phyloP scores from a whole-genome alignment of 805 yeast genomes.

The Ogataea nonfermentans region DNA sequence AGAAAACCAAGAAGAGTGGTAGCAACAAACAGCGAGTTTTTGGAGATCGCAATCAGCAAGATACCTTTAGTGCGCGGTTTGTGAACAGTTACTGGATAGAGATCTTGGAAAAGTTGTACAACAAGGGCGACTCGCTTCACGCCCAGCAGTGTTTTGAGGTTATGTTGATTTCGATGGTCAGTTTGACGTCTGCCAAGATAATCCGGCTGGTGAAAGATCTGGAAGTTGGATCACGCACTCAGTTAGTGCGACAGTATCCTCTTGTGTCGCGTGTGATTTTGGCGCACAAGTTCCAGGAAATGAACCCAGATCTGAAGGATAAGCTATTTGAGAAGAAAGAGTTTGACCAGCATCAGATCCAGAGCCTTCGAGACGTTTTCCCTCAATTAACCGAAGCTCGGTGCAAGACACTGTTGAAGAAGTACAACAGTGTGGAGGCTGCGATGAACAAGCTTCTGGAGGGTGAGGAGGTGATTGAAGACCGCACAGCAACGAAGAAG shows the following conservation, averaged over 20 bases:
- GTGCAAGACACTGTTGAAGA: slow-evolving; percentile 47
- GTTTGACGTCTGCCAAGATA: slow-evolving; percentile 44
- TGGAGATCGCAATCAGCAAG: background rate
- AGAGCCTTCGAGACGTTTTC: slow-evolving; percentile 54
- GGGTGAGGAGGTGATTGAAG: slow-evolving; percentile 46
- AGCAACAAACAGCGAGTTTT: slow-evolving; percentile 5
- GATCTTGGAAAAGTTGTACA: slow-evolving; percentile 54
- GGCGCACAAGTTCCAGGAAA: slow-evolving; percentile 43
- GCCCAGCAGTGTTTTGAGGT: slow-evolving; percentile 45
- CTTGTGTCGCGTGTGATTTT: slow-evolving; percentile 53
- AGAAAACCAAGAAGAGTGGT: slow-evolving; percentile 22
- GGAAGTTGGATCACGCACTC: slow-evolving; percentile 41
- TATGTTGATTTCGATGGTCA: slow-evolving; percentile 50
- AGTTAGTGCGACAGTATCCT: slow-evolving; percentile 48
- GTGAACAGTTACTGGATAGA: slow-evolving; percentile 58
- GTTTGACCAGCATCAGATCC: slow-evolving; percentile 39
- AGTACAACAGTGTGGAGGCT: slow-evolving; percentile 52
- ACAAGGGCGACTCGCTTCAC: slow-evolving; percentile 53
- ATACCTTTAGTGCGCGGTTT: slow-evolving; percentile 33
- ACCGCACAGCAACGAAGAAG: slow-evolving; percentile 21
- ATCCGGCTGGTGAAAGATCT: slow-evolving; percentile 42
- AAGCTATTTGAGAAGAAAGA: slow-evolving; percentile 38
- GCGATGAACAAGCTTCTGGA: slow-evolving; percentile 64
- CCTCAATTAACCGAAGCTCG: slow-evolving; percentile 55
- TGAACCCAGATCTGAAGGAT: slow-evolving; percentile 52